Evolutionary conservation across 805 yeast species (phyloP).

Genomic region (Spathaspora girioi): DNA sequence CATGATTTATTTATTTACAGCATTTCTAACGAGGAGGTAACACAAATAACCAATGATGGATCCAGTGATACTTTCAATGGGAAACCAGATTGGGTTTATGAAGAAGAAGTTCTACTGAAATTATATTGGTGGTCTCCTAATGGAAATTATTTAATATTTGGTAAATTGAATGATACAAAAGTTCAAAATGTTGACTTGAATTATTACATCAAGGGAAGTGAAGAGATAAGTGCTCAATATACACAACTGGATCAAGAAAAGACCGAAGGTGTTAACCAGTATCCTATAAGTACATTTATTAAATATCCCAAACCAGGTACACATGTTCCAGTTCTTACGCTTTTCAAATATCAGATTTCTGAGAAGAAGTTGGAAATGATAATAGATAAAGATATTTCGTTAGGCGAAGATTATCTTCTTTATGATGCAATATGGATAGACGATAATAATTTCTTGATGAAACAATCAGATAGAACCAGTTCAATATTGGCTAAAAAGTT

Average conservation of each 20-base stretch:
- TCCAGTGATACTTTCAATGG: conserved; percentile 54
- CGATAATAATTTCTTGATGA: conserved; percentile 46
- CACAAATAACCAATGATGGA: conserved; percentile 50
- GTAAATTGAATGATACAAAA: conserved; percentile 54
- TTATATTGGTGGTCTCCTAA: conserved; percentile 78
- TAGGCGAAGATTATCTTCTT: conserved; percentile 49
- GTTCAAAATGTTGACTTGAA: conserved; percentile 54
- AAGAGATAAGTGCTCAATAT: conserved; percentile 11
- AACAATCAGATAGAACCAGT: conserved; percentile 63
- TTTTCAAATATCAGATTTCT: conserved; percentile 36
- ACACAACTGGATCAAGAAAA: conserved; percentile 8
- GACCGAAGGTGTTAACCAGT: conserved; percentile 26
- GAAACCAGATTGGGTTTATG: conserved; percentile 80
- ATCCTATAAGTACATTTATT: conserved; percentile 45
- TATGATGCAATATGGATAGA: conserved; percentile 64
- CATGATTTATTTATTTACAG: conserved; percentile 53
- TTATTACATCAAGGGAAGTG: conserved; percentile 38
- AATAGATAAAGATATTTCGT: conserved; percentile 11
- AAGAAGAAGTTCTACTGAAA: conserved; percentile 65
- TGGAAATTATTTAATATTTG: conserved; percentile 50
- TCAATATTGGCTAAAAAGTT: conserved; percentile 48
- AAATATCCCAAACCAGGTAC: conserved; percentile 77
- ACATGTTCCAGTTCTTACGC: conserved; percentile 49
- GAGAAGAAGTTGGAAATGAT: conserved; percentile 3
- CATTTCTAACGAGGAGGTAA: conserved; percentile 18